Evolutionary conservation across 768 basidiomycete species (phyloP).

Genomic region (Symmetrospora coprosmae): DNA sequence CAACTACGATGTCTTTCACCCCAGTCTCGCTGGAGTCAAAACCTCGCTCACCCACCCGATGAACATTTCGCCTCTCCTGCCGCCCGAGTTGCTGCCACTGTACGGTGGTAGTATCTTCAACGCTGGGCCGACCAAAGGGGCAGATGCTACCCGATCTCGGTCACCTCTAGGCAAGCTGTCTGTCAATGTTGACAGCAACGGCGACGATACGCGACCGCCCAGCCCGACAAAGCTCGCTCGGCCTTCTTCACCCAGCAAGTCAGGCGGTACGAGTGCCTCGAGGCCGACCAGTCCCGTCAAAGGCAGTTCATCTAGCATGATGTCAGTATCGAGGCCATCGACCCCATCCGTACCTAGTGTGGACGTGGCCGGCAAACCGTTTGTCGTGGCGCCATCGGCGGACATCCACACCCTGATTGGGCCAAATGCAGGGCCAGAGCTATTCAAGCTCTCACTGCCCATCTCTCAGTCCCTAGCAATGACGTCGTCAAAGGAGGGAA

Average conservation of each 20-base stretch:
- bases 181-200: background rate
- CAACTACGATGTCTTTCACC: background rate
- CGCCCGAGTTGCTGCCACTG: conserved; percentile 21
- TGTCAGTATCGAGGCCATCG: too few species aligned
- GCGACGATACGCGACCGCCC: background rate
- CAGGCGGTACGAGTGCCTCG: background rate
- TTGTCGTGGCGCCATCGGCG: conserved; percentile 11
- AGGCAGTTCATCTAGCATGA: background rate
- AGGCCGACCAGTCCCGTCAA: background rate
- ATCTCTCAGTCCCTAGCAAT: conserved; percentile 4
- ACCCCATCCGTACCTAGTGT: too few species aligned
- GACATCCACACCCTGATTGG: conserved; percentile 12
- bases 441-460: conserved; percentile 15
- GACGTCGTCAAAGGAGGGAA: too few species aligned
- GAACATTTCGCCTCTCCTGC: conserved; percentile 19
- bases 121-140: background rate
- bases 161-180: background rate
- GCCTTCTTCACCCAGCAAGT: too few species aligned
- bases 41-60: conserved; percentile 24
- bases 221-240: conserved; percentile 2
- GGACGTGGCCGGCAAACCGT: background rate
- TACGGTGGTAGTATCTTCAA: conserved; percentile 3
- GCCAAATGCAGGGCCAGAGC: conserved; percentile 3
- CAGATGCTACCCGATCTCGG: background rate
- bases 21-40: conserved; percentile 19